Percentiles rank a stretch among this genome's conserved stretches.
Conservation (phyloP, 305 asterid genomes). For the Fraxinus platypoda region DNA sequence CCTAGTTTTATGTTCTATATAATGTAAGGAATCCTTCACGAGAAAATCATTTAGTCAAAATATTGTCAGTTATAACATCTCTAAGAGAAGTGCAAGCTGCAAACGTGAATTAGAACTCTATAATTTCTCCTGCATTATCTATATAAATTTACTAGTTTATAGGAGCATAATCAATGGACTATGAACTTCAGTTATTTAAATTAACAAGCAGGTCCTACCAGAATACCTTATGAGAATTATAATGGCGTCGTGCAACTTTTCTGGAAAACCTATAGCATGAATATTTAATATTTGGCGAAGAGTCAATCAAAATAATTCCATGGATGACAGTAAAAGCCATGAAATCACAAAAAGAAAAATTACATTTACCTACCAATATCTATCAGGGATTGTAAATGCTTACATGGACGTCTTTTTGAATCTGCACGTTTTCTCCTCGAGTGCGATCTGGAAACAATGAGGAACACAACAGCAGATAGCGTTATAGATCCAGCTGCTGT, state of each 20-base stretch:
- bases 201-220: background rate
- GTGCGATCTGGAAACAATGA: constrained; percentile 33
- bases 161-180: background rate
- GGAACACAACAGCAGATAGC: constrained; percentile 38
- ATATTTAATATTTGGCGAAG: background rate
- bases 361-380: background rate
- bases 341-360: background rate
- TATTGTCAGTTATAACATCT: too few relatives aligned
- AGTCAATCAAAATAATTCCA: background rate
- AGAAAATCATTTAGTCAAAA: too few relatives aligned
- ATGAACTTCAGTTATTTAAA: background rate
- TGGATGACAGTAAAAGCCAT: background rate
- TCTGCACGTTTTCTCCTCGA: constrained; percentile 23
- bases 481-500: constrained; percentile 40
- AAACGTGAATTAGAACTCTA: too few relatives aligned
- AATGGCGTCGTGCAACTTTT: background rate
- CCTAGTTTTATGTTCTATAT: too few relatives aligned
- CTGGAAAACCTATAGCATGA: background rate
- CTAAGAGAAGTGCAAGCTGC: too few relatives aligned
- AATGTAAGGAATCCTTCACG: too few relatives aligned
- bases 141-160: background rate
- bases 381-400: constrained; percentile 18
- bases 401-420: constrained; percentile 41
- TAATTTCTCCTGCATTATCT: too few relatives aligned
- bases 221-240: background rate